phyloP scores from a whole-genome alignment of 441 rosid genomes.

The Pelargonium cotyledonis region DNA sequence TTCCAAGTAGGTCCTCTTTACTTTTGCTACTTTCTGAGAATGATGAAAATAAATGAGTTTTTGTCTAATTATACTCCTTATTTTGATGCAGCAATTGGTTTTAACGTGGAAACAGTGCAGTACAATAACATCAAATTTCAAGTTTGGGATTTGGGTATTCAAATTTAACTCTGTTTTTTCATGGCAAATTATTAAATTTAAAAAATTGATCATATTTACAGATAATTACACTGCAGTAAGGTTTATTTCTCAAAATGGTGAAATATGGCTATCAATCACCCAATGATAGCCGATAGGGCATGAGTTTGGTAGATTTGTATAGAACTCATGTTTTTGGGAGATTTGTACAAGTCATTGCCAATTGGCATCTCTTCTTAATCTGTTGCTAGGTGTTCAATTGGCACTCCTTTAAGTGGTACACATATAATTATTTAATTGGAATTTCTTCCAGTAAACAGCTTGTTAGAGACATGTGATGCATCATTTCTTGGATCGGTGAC shows the following conservation, averaged over 20 bases:
- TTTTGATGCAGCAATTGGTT: slow-evolving; percentile 72
- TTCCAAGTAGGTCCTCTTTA: slow-evolving; percentile 60
- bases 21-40: neutral
- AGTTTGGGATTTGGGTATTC: slow-evolving; percentile 89
- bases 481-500: neutral
- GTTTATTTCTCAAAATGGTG: too few relatives aligned
- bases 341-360: neutral
- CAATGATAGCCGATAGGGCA: too few relatives aligned
- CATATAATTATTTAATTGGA: too few relatives aligned
- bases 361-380: too few relatives aligned
- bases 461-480: neutral
- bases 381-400: too few relatives aligned
- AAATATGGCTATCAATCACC: too few relatives aligned
- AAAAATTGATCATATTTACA: neutral
- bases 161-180: slow-evolving; percentile 3
- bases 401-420: too few relatives aligned
- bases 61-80: slow-evolving; percentile 13
- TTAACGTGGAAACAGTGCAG: slow-evolving; percentile 84
- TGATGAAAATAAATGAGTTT: neutral
- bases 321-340: neutral
- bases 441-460: too few relatives aligned
- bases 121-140: slow-evolving; percentile 89
- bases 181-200: neutral
- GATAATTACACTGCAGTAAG: neutral
- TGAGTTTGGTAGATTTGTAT: neutral